Percentiles rank a stretch among this genome's conserved stretches.
phyloP scores from a whole-genome alignment of 805 yeast species.

The Suhomyces prunicola region DNA sequence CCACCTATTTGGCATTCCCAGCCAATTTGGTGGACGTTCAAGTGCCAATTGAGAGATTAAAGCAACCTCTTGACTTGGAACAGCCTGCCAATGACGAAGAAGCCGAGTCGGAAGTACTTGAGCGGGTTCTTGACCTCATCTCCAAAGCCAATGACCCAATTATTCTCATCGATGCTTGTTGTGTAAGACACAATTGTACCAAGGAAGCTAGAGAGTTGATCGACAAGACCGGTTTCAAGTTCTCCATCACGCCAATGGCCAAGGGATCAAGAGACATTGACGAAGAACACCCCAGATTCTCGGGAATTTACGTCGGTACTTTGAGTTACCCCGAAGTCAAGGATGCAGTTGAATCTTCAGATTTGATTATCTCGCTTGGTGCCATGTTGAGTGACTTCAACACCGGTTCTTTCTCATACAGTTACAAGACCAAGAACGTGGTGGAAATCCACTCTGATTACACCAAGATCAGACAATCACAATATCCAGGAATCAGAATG shows the following conservation, averaged over 20 bases:
- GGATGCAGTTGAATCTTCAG: conserved; percentile 17
- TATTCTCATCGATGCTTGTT: conserved; percentile 20
- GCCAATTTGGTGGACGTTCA: conserved; percentile 13
- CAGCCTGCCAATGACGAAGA: conserved; percentile 12
- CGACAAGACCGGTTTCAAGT: conserved; percentile 16
- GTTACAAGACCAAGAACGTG: conserved; percentile 18
- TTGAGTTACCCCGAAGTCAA: conserved; percentile 22
- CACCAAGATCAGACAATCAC: conserved; percentile 16
- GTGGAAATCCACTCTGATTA: conserved; percentile 23
- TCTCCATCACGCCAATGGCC: conserved; percentile 22
- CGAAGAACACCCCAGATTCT: conserved; percentile 17
- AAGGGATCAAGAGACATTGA: conserved; percentile 17
- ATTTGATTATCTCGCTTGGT: conserved; percentile 21
- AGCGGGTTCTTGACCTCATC: conserved; percentile 3
- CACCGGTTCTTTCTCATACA: conserved; percentile 22
- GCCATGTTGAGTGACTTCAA: conserved; percentile 22
- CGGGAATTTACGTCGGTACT: conserved; percentile 23
- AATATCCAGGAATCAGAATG: conserved; percentile 19
- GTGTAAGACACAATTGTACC: conserved; percentile 17
- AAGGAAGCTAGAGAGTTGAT: conserved; percentile 16
- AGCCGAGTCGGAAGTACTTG: conserved; percentile 12
- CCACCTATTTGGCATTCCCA: conserved; percentile 15
- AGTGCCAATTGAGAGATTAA: conserved; percentile 9
- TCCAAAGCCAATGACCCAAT: conserved; percentile 16
- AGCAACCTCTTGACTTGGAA: conserved; percentile 11